These are phyloP conservation scores for Allium cepa DNA, from an alignment of 106 monocot genomes.

Conservation along the genomic window DNA sequence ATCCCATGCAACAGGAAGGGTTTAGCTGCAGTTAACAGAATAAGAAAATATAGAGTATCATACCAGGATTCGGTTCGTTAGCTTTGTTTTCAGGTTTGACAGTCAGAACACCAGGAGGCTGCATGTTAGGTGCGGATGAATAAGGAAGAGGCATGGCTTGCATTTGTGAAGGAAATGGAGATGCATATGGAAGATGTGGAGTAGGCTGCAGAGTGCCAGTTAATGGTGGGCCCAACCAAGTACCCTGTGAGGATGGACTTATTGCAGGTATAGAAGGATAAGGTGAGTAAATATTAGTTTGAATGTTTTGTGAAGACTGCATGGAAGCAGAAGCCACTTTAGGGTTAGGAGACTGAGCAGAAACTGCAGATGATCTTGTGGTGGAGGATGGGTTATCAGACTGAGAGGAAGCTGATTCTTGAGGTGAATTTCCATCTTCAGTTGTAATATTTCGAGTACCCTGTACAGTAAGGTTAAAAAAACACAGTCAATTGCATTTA, in stretches of 20 bases:
- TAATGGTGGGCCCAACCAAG: constrained; percentile 54
- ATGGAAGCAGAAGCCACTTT: constrained; percentile 15
- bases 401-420: constrained; percentile 21
- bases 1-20: constrained; percentile 12
- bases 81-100: not conserved
- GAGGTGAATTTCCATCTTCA: too few species aligned
- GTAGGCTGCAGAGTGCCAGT: constrained; percentile 33
- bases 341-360: not conserved
- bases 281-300: constrained; percentile 35
- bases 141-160: constrained; percentile 20
- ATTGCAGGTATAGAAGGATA: constrained; percentile 23
- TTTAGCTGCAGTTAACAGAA: not conserved
- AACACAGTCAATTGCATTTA: too few species aligned
- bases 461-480: too few species aligned
- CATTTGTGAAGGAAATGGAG: constrained; percentile 28
- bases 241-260: constrained; percentile 30
- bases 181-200: constrained; percentile 45
- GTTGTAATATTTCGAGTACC: too few species aligned
- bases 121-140: constrained; percentile 21
- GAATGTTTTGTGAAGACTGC: constrained; percentile 25
- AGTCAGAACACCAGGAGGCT: constrained; percentile 46
- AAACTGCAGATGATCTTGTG: constrained; percentile 13
- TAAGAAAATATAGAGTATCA: too few species aligned
- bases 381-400: constrained; percentile 23
- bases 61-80: too few species aligned